Conservation (phyloP, 148 eudicot species). For the Polygonum aviculare region DNA sequence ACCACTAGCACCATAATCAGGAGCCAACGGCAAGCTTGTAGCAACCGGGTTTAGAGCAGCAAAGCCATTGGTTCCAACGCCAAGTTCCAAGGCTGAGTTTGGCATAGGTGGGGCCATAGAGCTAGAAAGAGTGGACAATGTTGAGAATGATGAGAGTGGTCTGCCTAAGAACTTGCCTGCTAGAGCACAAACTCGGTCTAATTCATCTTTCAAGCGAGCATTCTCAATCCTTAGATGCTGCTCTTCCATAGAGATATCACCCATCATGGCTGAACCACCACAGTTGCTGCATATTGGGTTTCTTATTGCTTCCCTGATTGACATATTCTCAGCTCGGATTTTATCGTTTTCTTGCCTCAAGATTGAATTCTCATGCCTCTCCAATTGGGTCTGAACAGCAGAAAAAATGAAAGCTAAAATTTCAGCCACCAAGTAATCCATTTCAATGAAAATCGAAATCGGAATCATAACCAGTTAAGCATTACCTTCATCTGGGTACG, state of each 20-base stretch:
- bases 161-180: constrained; percentile 20
- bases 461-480: background rate
- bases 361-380: constrained; percentile 25
- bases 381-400: constrained; percentile 25
- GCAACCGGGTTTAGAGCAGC: constrained; percentile 1
- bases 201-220: constrained; percentile 29
- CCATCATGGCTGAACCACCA: constrained; percentile 26
- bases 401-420: background rate
- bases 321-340: constrained; percentile 24
- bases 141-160: constrained; percentile 24
- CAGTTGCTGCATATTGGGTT: constrained; percentile 26
- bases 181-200: constrained; percentile 7
- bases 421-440: background rate
- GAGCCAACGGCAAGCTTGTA: background rate
- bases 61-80: constrained; percentile 11
- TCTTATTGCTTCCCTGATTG: constrained; percentile 21
- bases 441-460: background rate
- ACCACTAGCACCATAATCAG: background rate
- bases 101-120: constrained; percentile 1
- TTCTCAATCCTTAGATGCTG: constrained; percentile 56
- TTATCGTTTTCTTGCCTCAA: constrained; percentile 29
- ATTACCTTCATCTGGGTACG: constrained; percentile 85
- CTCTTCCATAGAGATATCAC: constrained; percentile 81
- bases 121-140: background rate
- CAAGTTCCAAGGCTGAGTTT: constrained; percentile 16